These are phyloP conservation scores for Luffa acutangula DNA, from an alignment of 306 rosid species.

Conservation along the genomic window DNA sequence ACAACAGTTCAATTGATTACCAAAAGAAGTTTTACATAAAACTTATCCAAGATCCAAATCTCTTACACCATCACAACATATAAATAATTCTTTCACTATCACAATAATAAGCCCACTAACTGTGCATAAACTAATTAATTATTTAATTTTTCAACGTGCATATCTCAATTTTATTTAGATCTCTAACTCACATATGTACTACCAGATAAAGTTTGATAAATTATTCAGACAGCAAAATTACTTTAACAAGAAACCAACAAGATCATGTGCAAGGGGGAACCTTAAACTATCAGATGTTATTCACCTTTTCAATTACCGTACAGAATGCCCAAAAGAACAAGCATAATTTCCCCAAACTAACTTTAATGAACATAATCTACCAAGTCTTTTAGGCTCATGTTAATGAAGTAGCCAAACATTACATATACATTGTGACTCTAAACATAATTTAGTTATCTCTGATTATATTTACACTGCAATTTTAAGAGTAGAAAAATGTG, in stretches of 20 bases:
- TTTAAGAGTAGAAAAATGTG: not conserved
- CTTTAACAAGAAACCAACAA: not conserved
- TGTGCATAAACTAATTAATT: too few species aligned
- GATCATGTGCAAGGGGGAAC: not conserved
- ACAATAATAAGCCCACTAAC: too few species aligned
- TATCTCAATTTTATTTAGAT: too few species aligned
- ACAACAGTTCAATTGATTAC: too few species aligned
- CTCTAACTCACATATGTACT: not conserved
- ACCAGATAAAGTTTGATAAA: not conserved
- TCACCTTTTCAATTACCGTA: not conserved
- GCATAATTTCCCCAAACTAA: not conserved
- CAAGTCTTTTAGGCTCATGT: not conserved
- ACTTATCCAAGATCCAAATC: too few species aligned
- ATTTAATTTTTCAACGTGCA: too few species aligned
- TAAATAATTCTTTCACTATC: too few species aligned
- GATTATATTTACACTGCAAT: not conserved
- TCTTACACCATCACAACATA: too few species aligned
- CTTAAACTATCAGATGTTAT: not conserved
- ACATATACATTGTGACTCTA: not conserved
- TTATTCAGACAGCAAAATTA: not conserved
- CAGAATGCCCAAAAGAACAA: not conserved
- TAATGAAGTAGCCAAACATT: not conserved
- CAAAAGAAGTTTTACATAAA: too few species aligned
- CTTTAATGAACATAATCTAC: not conserved
- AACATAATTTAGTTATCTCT: not conserved